These are phyloP conservation scores for Firmiana major DNA, from an alignment of 345 rosid genomes.

Conservation along the genomic window DNA sequence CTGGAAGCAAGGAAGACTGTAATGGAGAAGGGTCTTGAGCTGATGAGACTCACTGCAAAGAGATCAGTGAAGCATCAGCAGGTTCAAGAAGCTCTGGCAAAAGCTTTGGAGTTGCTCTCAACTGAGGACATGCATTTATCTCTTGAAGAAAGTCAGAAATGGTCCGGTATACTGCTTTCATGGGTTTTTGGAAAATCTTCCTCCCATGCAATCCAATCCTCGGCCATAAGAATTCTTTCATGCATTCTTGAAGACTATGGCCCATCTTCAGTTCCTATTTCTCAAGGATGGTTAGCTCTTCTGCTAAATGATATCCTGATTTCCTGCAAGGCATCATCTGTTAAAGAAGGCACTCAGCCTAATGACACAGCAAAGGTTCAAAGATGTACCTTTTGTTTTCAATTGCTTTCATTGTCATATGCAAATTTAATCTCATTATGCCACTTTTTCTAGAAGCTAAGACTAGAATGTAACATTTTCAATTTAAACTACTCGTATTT, in stretches of 20 bases:
- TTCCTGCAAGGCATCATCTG: slow-evolving; percentile 48
- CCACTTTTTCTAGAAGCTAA: background rate
- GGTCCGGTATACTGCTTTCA: slow-evolving; percentile 79
- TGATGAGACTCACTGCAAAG: slow-evolving; percentile 77
- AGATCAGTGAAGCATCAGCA: slow-evolving; percentile 57
- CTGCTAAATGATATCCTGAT: slow-evolving; percentile 58
- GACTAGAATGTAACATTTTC: slow-evolving; percentile 13
- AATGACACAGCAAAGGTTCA: slow-evolving; percentile 66
- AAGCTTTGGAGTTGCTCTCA: slow-evolving; percentile 75
- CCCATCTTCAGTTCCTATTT: slow-evolving; percentile 68
- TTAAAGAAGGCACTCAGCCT: slow-evolving; percentile 53
- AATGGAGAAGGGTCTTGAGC: slow-evolving; percentile 80
- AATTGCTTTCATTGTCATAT: background rate
- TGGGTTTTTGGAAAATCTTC: slow-evolving; percentile 73
- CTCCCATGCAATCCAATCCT: slow-evolving; percentile 54
- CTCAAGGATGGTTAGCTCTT: slow-evolving; percentile 94
- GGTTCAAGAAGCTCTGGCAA: slow-evolving; percentile 84
- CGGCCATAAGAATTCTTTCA: slow-evolving; percentile 77
- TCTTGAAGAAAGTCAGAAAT: slow-evolving; percentile 88
- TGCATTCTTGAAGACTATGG: slow-evolving; percentile 77
- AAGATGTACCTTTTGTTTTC: slow-evolving; percentile 12
- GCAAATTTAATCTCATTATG: slow-evolving; percentile 3
- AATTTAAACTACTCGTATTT: slow-evolving; percentile 3
- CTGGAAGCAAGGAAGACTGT: slow-evolving; percentile 54
- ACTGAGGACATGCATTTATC: slow-evolving; percentile 59